Base-by-base conservation (phyloP, 805 yeast genomes). In the Isabelozyma rhagii region DNA sequence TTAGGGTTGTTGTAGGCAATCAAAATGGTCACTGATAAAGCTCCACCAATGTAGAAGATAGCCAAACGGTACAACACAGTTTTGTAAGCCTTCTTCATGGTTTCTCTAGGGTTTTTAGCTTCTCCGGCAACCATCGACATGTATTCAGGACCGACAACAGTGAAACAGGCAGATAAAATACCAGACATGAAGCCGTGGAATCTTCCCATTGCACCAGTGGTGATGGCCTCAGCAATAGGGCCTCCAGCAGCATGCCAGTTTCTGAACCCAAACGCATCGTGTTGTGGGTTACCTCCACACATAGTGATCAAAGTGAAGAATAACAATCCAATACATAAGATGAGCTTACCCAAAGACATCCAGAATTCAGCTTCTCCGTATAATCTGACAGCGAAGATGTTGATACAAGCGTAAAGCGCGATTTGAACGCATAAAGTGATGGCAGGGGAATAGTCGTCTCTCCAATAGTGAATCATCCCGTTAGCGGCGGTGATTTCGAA, bases 291-390 rank as follows among this genome's bases (percentile, higher is more conserved):
- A 8, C 73, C 73, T 4, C 74, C 74, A 52, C 72, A 67, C 73
- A 69, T 68, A 45, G 71, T 54, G 42, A 69, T 54, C 47, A 72
- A 65, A 8, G 70, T 65, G 56, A 70, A 71, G 14, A 64, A 53
- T 59, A 72, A 62, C 51, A 73, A 66, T 4, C 75, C 77, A 43
- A 71, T 62, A 50, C 70, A 69, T 45, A 69, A 59, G 1, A 71
- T 50, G 25, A 72, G 68, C 52, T 73, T 73, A 31, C 70, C 71
- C 52, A 75, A 62, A 29, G 74, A 65, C 41, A 71, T 61, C 72
- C 74, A 74, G 50, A 79, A 79, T 57, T 79, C 83, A 29, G 72
- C 66, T 55, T 79, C 83, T 51, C 83, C 83, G 55, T 75, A 79
- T 60, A 72, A 64, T 53, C 64, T 71, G 34, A 79, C 83, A 7